Percentiles rank a stretch among this genome's conserved stretches.
Evolutionary conservation across 495 filamentous ascomycete genomes (phyloP).

Genomic region (Neurospora sp.): DNA sequence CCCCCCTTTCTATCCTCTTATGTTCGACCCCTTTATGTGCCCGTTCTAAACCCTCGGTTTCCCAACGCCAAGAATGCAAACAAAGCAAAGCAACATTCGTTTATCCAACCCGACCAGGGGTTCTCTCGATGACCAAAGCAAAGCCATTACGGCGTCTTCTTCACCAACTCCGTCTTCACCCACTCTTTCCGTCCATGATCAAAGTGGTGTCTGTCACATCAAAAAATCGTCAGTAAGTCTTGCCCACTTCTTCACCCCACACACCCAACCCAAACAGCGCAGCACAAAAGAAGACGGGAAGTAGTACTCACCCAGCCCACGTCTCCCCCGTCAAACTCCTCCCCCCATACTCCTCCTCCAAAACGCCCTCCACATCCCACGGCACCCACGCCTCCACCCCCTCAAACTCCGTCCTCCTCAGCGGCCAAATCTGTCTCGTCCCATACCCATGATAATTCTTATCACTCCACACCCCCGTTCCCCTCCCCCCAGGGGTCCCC

Average conservation of each 20-base stretch:
- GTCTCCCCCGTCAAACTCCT: constrained; percentile 52
- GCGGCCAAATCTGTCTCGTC: constrained; percentile 64
- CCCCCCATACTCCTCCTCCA: constrained; percentile 65
- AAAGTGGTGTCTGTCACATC: neutral
- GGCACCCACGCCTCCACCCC: constrained; percentile 65
- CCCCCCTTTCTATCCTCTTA: neutral
- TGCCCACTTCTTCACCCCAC: neutral
- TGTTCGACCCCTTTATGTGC: neutral
- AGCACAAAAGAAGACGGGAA: neutral
- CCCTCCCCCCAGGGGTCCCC: neutral
- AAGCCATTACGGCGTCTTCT: neutral
- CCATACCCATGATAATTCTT: constrained; percentile 72
- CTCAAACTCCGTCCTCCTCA: constrained; percentile 71
- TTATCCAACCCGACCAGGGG: neutral
- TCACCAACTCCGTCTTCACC: neutral
- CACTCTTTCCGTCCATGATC: neutral
- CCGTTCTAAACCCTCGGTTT: neutral
- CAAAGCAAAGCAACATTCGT: neutral
- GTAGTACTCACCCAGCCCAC: constrained; percentile 48
- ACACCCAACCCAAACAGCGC: neutral
- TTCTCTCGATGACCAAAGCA: neutral
- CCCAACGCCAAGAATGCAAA: neutral
- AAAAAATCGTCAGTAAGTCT: neutral
- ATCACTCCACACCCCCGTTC: constrained; percentile 64
- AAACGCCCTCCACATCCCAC: constrained; percentile 59